Evolutionary conservation across 345 rosid genomes (phyloP), one percentile per base, ranked within the genome.

Genomic region (Eutrema heterophyllum): DNA sequence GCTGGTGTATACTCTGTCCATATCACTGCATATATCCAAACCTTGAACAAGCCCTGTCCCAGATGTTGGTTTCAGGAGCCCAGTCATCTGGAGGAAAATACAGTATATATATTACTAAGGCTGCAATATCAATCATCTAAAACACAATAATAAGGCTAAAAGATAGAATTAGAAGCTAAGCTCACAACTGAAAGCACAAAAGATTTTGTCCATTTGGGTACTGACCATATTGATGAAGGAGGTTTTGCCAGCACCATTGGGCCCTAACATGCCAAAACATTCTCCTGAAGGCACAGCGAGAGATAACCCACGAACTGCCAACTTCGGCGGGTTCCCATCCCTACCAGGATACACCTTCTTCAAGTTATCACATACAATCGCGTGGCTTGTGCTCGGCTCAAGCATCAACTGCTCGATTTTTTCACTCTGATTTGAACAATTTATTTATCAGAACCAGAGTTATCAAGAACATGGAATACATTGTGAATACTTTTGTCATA

Each of bases 261-360:
- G 99, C 60, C 99, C 98, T 59, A 95, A 91, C 91, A 95, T 86
- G 45, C 99, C 99, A 14, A 95, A 90, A 81, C 99, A 95, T 79
- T 95, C 97, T 67, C 96, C 98, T 48, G 83, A 83, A 69, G 97
- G 91, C 73, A 95, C 74, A 58, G 93, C 97, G 58, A 95, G 97
- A 80, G 98, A 92, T 75, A 95, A 76, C 21, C 97, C 99, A 24
- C 86, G 83, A 3, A 95, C 99, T 26, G 98, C 98, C 72, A 84
- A 10, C 76, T 95, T 92, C 29, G 83, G 89, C 2, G 94, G 97
- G 68, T 95, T 95, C 54, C 97, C 97, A 68, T 95, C 99, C 67
- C 84, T 92, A 76, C 87, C 90, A 5, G 94, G 99, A 78, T 92
- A 89, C 73, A 90, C 86, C 80, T 95, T 95, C 75, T 79, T 85